These are phyloP conservation scores for Meripilus lineatus DNA, from an alignment of 1,284 basidiomycete genomes.

Conservation along the genomic window DNA sequence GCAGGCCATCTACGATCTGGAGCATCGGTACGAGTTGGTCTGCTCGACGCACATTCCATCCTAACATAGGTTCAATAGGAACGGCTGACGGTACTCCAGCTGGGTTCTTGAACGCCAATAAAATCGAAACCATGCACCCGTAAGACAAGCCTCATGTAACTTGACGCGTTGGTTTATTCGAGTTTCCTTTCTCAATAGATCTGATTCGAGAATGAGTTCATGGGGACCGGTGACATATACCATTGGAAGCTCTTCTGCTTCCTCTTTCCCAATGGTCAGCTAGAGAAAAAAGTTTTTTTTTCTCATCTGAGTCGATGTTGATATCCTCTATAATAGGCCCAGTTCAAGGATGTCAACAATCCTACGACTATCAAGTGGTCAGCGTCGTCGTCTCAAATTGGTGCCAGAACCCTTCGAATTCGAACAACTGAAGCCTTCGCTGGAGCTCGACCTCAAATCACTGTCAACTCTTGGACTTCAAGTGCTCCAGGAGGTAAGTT, in stretches of 20 bases:
- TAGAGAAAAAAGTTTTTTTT: too few species aligned
- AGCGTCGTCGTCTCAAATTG: conserved; percentile 38
- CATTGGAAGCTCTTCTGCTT: conserved; percentile 32
- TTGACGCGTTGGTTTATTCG: background rate
- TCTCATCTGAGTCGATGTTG: background rate
- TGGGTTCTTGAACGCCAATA: conserved; percentile 44
- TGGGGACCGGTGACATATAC: conserved; percentile 43
- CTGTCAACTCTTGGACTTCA: conserved; percentile 37
- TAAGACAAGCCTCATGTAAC: conserved; percentile 18
- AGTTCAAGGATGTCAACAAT: conserved; percentile 41
- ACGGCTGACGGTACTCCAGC: conserved; percentile 41
- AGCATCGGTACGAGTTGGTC: conserved; percentile 31
- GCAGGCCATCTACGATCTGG: conserved; percentile 36
- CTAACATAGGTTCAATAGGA: conserved; percentile 15
- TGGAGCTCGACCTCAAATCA: conserved; percentile 39
- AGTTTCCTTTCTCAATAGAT: conserved; percentile 19
- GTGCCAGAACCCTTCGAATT: conserved; percentile 41
- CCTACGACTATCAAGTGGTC: conserved; percentile 41
- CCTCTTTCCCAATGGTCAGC: conserved; percentile 36
- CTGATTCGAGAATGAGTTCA: conserved; percentile 39
- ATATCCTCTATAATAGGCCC: conserved; percentile 20
- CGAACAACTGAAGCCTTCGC: conserved; percentile 42
- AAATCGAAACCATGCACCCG: conserved; percentile 47
- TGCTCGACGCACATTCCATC: too few species aligned
- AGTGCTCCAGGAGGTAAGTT: conserved; percentile 31